phyloP scores from a whole-genome alignment of 345 rosid genomes.

The Laguncularia racemosa region DNA sequence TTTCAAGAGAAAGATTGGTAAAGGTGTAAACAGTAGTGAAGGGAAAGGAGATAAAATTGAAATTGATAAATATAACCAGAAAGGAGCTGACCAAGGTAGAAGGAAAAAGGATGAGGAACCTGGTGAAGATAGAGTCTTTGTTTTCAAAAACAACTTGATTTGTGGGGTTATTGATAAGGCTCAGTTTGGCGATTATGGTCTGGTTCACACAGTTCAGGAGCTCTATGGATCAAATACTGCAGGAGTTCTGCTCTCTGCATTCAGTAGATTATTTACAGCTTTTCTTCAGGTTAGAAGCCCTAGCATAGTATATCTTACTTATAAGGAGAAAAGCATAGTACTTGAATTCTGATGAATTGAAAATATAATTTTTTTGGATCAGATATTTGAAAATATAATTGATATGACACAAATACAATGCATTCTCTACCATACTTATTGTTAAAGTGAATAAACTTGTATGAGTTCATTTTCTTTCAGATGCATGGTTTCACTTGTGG shows the following conservation, averaged over 20 bases:
- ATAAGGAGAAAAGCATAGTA: neutral
- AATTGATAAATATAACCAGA: slow-evolving; percentile 8
- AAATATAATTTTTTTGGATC: no score
- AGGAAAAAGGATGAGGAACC: slow-evolving; percentile 19
- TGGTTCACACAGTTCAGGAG: slow-evolving; percentile 93
- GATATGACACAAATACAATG: no score
- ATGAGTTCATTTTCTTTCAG: slow-evolving; percentile 35
- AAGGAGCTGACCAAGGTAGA: slow-evolving; percentile 6
- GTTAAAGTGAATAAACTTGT: slow-evolving; percentile 11
- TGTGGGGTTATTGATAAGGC: slow-evolving; percentile 97
- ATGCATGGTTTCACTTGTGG: slow-evolving; percentile 98
- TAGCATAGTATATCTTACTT: neutral
- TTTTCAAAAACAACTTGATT: slow-evolving; percentile 58
- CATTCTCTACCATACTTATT: neutral
- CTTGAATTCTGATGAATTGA: no score
- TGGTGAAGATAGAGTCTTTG: slow-evolving; percentile 64
- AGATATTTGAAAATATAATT: no score
- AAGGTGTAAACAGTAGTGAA: slow-evolving; percentile 17
- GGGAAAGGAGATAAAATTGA: neutral
- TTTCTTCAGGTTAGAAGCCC: slow-evolving; percentile 65
- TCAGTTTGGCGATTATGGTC: slow-evolving; percentile 93
- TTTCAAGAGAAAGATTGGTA: slow-evolving; percentile 40
- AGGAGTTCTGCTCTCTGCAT: slow-evolving; percentile 71
- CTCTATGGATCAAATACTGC: slow-evolving; percentile 87
- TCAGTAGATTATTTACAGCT: slow-evolving; percentile 86